These are phyloP conservation scores for Tetrapisispora arboricola DNA, from an alignment of 805 yeast genomes.

Conservation along the genomic window DNA sequence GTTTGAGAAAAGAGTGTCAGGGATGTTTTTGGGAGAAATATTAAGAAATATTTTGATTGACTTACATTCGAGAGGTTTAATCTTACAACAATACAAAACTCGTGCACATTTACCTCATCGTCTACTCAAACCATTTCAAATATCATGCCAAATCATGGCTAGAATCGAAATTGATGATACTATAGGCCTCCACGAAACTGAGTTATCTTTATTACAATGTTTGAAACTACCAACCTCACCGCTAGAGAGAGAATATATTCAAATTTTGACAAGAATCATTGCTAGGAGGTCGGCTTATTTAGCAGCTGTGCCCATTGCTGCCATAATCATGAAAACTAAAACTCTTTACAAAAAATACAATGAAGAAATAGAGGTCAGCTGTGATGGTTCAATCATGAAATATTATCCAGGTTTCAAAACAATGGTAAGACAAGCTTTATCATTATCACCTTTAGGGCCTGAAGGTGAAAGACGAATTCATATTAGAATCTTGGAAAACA, in stretches of 20 bases:
- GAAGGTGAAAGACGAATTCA: conserved; percentile 66
- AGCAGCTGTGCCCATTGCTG: conserved; percentile 85
- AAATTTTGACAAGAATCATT: conserved; percentile 67
- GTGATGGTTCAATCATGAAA: conserved; percentile 92
- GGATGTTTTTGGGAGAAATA: conserved; percentile 88
- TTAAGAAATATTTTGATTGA: conserved; percentile 66
- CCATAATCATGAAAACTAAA: conserved; percentile 55
- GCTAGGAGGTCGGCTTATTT: conserved; percentile 80
- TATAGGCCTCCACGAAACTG: conserved; percentile 59
- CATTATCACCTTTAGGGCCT: conserved; percentile 58
- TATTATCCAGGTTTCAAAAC: conserved; percentile 85
- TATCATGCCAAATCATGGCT: conserved; percentile 74
- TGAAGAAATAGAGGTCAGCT: conserved; percentile 82
- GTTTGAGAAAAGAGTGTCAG: conserved; percentile 86
- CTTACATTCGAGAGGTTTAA: conserved; percentile 44
- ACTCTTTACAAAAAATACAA: conserved; percentile 48
- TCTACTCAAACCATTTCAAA: conserved; percentile 63
- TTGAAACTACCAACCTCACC: conserved; percentile 58
- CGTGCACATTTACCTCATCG: conserved; percentile 42
- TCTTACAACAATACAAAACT: conserved; percentile 45
- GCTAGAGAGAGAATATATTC: conserved; percentile 67
- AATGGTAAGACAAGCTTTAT: conserved; percentile 68
- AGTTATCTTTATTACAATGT: conserved; percentile 51
- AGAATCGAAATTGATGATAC: conserved; percentile 79
- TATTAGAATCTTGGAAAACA: conserved; percentile 81